Evolutionary conservation across 192 early-diverging fungal species (phyloP).

Genomic region (Powellomyces hirtus): DNA sequence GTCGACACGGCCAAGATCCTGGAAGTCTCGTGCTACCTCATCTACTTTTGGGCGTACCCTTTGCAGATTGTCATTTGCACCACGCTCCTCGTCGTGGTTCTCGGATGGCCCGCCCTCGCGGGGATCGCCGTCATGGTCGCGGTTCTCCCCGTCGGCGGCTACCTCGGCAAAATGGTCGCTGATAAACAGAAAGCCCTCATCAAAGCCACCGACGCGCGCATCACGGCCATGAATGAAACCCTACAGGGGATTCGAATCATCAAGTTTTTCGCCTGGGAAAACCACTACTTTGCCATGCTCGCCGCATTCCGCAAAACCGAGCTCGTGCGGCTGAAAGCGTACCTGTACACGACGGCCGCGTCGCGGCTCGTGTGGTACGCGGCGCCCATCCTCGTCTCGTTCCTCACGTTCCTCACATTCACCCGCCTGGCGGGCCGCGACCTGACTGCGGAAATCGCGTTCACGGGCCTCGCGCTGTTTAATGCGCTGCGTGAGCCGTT

Average conservation of each 20-base stretch:
- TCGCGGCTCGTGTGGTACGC: constrained; percentile 28
- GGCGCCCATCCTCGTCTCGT: constrained; percentile 52
- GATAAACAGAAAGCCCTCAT: constrained; percentile 61
- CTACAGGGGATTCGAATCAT: constrained; percentile 91
- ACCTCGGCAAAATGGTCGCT: constrained; percentile 28
- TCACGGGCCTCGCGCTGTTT: constrained; percentile 64
- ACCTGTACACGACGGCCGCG: constrained; percentile 27
- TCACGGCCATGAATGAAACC: constrained; percentile 84
- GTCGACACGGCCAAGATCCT: constrained; percentile 35
- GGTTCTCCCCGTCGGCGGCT: constrained; percentile 27
- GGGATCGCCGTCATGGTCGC: constrained; percentile 69
- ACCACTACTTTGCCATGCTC: constrained; percentile 68
- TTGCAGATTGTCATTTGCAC: constrained; percentile 53
- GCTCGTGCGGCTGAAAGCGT: constrained; percentile 36
- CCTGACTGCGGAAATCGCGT: constrained; percentile 67
- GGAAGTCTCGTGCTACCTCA: constrained; percentile 31
- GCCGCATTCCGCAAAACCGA: constrained; percentile 67
- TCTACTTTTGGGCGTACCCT: constrained; percentile 20
- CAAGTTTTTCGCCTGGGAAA: constrained; percentile 72
- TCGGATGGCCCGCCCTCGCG: constrained; percentile 81
- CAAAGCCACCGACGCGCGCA: constrained; percentile 67
- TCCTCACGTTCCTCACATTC: constrained; percentile 58
- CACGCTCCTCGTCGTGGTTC: constrained; percentile 66
- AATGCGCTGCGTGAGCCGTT: constrained; percentile 58
- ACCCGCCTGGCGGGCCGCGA: constrained; percentile 53